Evolutionary conservation across 1,284 basidiomycete genomes (phyloP), one percentile per base, ranked within the genome.

Genomic region (Athelia psychrophila): DNA sequence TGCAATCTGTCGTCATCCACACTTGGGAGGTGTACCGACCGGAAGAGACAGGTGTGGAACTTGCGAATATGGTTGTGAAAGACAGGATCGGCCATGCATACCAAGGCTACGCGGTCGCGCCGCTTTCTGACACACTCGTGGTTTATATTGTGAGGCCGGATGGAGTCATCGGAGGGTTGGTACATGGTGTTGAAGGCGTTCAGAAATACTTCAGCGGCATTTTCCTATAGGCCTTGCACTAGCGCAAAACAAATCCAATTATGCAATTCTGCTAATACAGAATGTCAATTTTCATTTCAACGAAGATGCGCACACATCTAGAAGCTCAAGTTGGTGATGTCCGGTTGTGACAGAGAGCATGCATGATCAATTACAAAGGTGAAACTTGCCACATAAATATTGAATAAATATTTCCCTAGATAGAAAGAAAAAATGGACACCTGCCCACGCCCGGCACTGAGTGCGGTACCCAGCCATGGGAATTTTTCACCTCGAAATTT

Each of bases 121-220:
- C 62, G 6, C 58, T 60, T 12, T 70, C 67, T 54, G 67, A 68
- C 44, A 56, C n/a, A n/a, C n/a, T 71, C n/a, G 60, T 64, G 6
- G 57, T 73, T 20, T 30, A 30, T 30, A 30, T 30, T 13, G 60
- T 76, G 30, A 65, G 74, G 22, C 74, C 75, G 9, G 74, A 76
- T 58, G 70, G 68, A 23, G 62, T 74, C 20, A 56, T 76, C 38
- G 73, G 73, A 23, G 74, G 65, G 2, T 66, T 76, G 44, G 65
- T 70, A 3, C 58, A 57, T 27, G 65, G 64, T 23, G 51, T 51
- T 23, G 51, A 57, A 3, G 68, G 68, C 10, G 45, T 75, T 25
- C 56, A 62, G 51, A 58, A 60, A 35, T 77, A 77, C 53, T 72
- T 75, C 56, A 35, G 35, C 10, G 36, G 49, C 9, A 51, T 61